Base-by-base conservation (phyloP, 495 filamentous ascomycete species). In the Geopyxis carbonaria region DNA sequence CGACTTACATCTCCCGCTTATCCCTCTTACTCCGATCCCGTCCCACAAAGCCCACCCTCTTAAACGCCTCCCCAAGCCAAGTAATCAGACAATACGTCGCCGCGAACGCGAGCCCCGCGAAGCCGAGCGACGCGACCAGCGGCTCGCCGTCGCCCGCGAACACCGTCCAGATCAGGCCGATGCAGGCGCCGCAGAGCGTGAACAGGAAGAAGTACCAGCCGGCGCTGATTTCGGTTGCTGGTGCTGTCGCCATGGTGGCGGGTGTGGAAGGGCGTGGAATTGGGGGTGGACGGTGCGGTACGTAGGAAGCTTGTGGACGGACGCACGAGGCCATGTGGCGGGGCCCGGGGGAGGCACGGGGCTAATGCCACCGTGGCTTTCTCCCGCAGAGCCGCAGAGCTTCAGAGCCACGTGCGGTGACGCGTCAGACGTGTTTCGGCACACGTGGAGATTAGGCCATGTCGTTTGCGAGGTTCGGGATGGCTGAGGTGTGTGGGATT, bases 1-100 rank as follows among this genome's bases (percentile, higher is more conserved):
- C 27, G 38, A 60, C 70, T 46, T 64, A 80, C 78, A 94, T 76
- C 55, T 83, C 76, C 41, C 75, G 72, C 40, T 60, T 71, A 37
- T 66, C 55, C 37, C 69, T 60, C 61, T 95, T 99, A 42, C 75
- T 75, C 74, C 93, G 65, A 58, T 99, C 89, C 51, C 69, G 80
- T 40, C 89, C 89, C 57, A 91, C 93, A 50, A 94, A 61, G 10
- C 91, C 91, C 22, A 80, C 80, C 41, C 71, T 75, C 47, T 94
- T 78, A 51, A 95, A 95, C 1, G 76, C 75, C 15, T 80, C 74
- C 1, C 87, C 86, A n/a, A 94, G 75, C 91, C 89, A 95, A 64
- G 76, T 64, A 55, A 99, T 86, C 59, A 94, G 64, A 36, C 79
- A 74, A 56, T 77, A 95, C 2, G 72, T 70, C 14, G 72, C 68